phyloP scores from a whole-genome alignment of 352 stramenopile genomes.

The Elongisporangium anandrum region DNA sequence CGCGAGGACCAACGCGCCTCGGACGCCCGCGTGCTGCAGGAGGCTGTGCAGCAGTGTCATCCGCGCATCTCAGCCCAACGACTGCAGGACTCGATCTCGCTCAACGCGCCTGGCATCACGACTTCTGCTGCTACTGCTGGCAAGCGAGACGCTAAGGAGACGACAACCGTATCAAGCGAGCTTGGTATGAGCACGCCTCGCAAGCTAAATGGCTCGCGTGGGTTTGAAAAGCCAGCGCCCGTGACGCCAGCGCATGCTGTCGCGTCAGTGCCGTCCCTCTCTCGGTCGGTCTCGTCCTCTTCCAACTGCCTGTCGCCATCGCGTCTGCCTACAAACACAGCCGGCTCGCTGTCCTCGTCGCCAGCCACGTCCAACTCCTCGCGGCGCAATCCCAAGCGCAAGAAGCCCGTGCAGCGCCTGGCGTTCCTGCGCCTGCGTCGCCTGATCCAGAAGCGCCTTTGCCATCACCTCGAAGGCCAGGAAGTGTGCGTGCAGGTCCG shows the following conservation, averaged over 20 bases:
- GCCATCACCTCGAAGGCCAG: constrained; percentile 56
- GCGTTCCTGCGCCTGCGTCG: constrained; percentile 55
- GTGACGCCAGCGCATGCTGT: background rate
- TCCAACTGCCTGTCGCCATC: background rate
- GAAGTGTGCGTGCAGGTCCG: constrained; percentile 46
- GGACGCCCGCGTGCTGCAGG: constrained; percentile 26
- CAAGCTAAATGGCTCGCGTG: constrained; percentile 1
- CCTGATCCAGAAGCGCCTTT: constrained; percentile 66
- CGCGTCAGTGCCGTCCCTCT: constrained; percentile 2
- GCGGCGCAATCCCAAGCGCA: constrained; percentile 14
- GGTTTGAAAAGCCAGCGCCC: background rate
- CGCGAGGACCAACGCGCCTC: constrained; percentile 17
- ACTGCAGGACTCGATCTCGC: constrained; percentile 19
- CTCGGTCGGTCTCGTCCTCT: background rate
- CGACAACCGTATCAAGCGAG: background rate
- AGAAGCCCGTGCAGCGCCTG: constrained; percentile 23
- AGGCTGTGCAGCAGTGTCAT: constrained; percentile 37
- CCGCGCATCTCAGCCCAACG: constrained; percentile 29
- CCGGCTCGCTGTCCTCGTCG: constrained; percentile 9
- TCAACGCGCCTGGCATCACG: constrained; percentile 3
- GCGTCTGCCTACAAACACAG: constrained; percentile 9
- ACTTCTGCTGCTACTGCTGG: constrained; percentile 4
- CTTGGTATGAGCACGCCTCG: background rate
- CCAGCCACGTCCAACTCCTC: constrained; percentile 3
- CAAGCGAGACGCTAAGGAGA: background rate